Base-by-base conservation (phyloP, 2,329 filamentous ascomycete genomes). In the Epicoccum sorghinum region DNA sequence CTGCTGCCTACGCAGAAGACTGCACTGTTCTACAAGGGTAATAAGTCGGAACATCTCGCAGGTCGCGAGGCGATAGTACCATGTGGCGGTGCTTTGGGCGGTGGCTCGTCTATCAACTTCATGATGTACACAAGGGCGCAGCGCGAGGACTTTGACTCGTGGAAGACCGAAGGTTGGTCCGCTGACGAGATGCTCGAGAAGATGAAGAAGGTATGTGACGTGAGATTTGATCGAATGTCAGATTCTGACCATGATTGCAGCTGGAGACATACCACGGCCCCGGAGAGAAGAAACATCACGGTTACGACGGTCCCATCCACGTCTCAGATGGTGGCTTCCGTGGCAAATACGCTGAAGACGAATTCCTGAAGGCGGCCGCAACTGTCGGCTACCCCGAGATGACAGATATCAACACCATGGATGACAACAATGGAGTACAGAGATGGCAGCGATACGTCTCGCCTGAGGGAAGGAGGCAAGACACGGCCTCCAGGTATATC, bases 191-290 rank as follows among this genome's bases (percentile, higher is more conserved):
- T 86, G 68, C 60, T 81, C 10, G 81, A 82, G 0, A 79, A 81
- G 54, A 67, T 83, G 55, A 83, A 80, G 47, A 86, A 84, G 77
- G 64, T 80, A 8, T 3, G 43, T 13, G n/a, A 36, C 9, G 9
- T 18, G 4, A 22, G 3, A 27, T 4, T 1, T 18, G 42, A 29
- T 13, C 23, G 62, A 45, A 29, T 14, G 14, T 10, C 7, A 27
- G 6, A 38, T 22, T n/a, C 25, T 55, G 30, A 58, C 32, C 47
- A 41, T 4, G 41, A 8, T 8, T 25, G 7, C 47, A 78, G 76
- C 68, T 85, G 9, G 85, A 87, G 68, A 86, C 82, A 0, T 86
- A 83, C 50, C 79, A 83, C 58, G 78, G 80, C 4, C 65, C 73
- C 25, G 80, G 77, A 47, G 65, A 77, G 5, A 67, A 75, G 42